Evolutionary conservation across 2,329 filamentous ascomycete genomes (phyloP).

Genomic region (Phaeophleospora eucalypticola): DNA sequence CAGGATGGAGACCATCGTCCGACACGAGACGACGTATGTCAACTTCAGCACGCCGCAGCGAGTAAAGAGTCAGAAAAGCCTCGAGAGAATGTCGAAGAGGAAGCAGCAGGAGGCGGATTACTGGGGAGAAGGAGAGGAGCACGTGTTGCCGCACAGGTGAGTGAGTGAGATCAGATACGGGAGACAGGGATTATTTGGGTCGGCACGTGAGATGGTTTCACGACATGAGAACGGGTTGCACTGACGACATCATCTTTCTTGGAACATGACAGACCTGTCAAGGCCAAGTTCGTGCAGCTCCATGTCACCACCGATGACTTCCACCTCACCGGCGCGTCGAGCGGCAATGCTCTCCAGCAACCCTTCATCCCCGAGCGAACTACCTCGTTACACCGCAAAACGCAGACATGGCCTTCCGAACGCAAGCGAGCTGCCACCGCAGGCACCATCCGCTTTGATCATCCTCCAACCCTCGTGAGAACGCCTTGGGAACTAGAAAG

Average conservation of each 20-base stretch:
- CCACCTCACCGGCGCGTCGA: conserved; percentile 4
- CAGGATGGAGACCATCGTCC: no score
- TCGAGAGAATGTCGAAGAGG: not conserved
- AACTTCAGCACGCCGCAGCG: conserved; percentile 20
- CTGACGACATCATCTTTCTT: not conserved
- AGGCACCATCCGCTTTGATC: conserved; percentile 13
- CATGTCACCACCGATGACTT: conserved; percentile 26
- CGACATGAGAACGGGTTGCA: no score
- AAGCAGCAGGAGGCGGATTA: not conserved
- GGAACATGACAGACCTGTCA: conserved; percentile 16
- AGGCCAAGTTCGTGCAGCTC: conserved; percentile 22
- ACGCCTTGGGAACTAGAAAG: conserved; percentile 40
- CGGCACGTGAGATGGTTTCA: no score
- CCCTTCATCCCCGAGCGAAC: conserved; percentile 18
- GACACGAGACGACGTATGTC: conserved; percentile 8
- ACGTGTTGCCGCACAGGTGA: conserved; percentile 21
- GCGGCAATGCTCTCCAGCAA: not conserved
- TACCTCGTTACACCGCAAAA: conserved; percentile 14
- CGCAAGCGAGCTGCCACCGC: conserved; percentile 4
- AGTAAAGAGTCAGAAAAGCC: conserved; percentile 13
- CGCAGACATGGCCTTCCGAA: conserved; percentile 18
- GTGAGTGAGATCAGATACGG: conserved; percentile 2
- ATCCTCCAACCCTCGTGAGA: conserved; percentile 24
- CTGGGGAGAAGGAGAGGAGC: conserved; percentile 12
- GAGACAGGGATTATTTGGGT: conserved; percentile 1